phyloP scores from a whole-genome alignment of 2,329 filamentous ascomycete species.

The Stachybotrys echinatus region DNA sequence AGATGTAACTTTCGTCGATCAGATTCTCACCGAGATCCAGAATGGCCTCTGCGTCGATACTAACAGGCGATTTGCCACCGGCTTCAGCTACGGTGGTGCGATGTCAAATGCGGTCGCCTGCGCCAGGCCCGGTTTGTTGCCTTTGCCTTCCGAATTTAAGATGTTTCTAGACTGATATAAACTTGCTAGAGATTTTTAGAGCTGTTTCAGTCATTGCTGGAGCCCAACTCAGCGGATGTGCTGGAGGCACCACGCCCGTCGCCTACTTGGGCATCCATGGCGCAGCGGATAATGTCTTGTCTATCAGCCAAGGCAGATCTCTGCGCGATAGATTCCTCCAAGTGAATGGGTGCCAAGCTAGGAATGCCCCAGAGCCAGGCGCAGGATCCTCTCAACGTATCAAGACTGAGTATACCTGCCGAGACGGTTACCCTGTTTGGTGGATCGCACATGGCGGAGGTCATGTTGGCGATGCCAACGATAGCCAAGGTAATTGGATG shows the following conservation, averaged over 20 bases:
- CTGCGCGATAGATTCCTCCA: constrained; percentile 31
- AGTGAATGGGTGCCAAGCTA: constrained; percentile 28
- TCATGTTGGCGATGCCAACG: constrained; percentile 15
- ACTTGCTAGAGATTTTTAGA: constrained; percentile 18
- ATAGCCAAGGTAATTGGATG: constrained; percentile 10
- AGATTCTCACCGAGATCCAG: constrained; percentile 30
- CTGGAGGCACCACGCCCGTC: constrained; percentile 30
- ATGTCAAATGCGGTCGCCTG: constrained; percentile 38
- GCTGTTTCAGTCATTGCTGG: constrained; percentile 31
- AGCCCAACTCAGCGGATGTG: constrained; percentile 26
- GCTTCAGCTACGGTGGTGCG: constrained; percentile 38
- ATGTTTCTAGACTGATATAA: background rate
- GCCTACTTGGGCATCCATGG: constrained; percentile 35
- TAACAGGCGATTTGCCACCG: constrained; percentile 33
- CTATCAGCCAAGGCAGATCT: constrained; percentile 24
- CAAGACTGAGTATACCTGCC: constrained; percentile 21
- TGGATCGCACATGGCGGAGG: constrained; percentile 22
- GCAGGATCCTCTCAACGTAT: constrained; percentile 11
- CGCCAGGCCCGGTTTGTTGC: constrained; percentile 21
- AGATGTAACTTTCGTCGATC: constrained; percentile 34
- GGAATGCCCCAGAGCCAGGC: constrained; percentile 14
- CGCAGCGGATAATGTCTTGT: constrained; percentile 27
- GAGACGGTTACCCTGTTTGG: constrained; percentile 16
- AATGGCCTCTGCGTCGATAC: constrained; percentile 35
- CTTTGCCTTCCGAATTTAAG: background rate